A percentile compares a stretch with the other conserved stretches of the same genome.
Conservation (phyloP, 2,329 filamentous ascomycete species). For the Emergomyces orientalis region DNA sequence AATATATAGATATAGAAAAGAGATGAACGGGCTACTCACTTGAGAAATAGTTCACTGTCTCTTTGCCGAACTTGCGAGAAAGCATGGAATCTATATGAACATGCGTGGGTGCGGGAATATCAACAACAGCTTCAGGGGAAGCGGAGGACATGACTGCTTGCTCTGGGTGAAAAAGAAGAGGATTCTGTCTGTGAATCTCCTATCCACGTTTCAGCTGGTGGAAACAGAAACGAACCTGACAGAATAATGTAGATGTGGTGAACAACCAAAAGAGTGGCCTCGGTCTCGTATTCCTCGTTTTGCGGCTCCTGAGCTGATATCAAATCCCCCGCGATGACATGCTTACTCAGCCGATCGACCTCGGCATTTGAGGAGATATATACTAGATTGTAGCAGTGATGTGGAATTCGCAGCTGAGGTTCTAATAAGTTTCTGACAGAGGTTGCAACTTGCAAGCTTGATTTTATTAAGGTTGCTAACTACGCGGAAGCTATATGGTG, state of each 20-base stretch:
- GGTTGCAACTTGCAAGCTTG: too few species aligned
- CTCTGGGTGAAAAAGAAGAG: neutral
- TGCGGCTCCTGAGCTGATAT: neutral
- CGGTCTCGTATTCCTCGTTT: too few species aligned
- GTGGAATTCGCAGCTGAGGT: neutral
- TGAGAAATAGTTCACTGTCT: constrained; percentile 45
- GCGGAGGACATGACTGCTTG: constrained; percentile 8
- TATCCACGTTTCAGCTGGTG: neutral
- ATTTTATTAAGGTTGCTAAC: too few species aligned
- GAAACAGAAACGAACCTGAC: neutral
- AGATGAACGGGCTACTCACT: constrained; percentile 24
- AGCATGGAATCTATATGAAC: constrained; percentile 49
- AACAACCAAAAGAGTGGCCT: too few species aligned
- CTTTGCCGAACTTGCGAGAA: constrained; percentile 40
- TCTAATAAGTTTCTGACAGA: too few species aligned
- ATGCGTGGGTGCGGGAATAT: constrained; percentile 49
- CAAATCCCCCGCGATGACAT: neutral
- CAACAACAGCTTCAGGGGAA: constrained; percentile 2
- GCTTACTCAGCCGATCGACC: neutral
- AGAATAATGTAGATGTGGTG: neutral
- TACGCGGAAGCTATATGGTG: too few species aligned
- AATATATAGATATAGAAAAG: neutral
- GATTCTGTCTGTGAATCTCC: neutral
- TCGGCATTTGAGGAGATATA: too few species aligned
- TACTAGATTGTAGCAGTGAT: too few species aligned